Percentiles rank a stretch among this genome's conserved stretches.
phyloP scores from a whole-genome alignment of 768 basidiomycete species.

The Agrocybe pediades region DNA sequence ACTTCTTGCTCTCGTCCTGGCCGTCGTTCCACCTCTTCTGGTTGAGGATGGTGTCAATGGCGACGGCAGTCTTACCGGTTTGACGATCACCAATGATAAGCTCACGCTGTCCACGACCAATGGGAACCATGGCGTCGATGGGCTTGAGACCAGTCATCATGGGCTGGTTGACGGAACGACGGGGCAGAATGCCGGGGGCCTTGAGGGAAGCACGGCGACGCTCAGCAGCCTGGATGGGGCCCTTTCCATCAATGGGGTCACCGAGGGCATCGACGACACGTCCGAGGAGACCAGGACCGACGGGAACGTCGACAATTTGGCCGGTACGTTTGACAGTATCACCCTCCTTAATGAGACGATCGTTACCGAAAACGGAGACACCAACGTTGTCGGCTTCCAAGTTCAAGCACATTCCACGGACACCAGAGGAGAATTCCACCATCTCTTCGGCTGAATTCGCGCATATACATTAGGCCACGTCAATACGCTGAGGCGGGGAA shows the following conservation, averaged over 20 bases:
- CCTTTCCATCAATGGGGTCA: constrained; percentile 99
- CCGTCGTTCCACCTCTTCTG: constrained; percentile 99
- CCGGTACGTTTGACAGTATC: constrained; percentile 99
- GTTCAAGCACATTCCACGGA: constrained; percentile 99
- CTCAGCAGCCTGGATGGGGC: constrained; percentile 90
- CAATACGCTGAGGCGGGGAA: constrained; percentile 7
- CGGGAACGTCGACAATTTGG: constrained; percentile 99
- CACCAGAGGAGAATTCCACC: constrained; percentile 99
- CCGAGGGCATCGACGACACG: constrained; percentile 99
- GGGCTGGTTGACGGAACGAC: constrained; percentile 99
- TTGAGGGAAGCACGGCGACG: constrained; percentile 97
- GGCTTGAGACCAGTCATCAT: constrained; percentile 99
- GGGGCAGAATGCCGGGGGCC: constrained; percentile 98
- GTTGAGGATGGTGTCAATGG: constrained; percentile 99
- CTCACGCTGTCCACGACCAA: constrained; percentile 99
- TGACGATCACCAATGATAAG: constrained; percentile 99
- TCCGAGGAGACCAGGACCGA: constrained; percentile 95
- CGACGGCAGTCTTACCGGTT: constrained; percentile 99
- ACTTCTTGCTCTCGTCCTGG: constrained; percentile 94
- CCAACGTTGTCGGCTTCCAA: constrained; percentile 99
- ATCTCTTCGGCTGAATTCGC: constrained; percentile 88
- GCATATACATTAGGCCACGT: constrained; percentile 21
- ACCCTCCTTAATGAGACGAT: constrained; percentile 99
- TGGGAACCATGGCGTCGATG: constrained; percentile 99
- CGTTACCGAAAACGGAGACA: constrained; percentile 99